These are phyloP conservation scores for Epichloe baconii DNA, from an alignment of 2,329 filamentous ascomycete genomes.

Conservation along the genomic window DNA sequence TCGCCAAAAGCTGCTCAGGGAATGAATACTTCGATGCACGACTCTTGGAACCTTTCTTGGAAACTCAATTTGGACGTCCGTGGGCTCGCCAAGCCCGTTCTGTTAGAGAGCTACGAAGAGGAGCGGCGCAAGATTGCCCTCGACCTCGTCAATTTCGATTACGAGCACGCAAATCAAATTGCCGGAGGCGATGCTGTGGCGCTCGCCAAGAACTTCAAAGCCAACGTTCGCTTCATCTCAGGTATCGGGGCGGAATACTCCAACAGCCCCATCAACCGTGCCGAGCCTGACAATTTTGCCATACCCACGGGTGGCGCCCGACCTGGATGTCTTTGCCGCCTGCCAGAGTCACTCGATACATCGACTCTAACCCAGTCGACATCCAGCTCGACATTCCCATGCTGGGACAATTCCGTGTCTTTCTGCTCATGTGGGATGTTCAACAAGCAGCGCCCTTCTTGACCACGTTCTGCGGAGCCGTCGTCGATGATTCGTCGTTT, in stretches of 20 bases:
- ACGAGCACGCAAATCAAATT: constrained; percentile 43
- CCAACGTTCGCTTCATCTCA: constrained; percentile 61
- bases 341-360: constrained; percentile 57
- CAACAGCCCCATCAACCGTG: constrained; percentile 37
- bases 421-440: constrained; percentile 55
- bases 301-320: constrained; percentile 35
- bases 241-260: constrained; percentile 53
- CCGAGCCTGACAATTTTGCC: constrained; percentile 20
- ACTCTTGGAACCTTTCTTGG: constrained; percentile 47
- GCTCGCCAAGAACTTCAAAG: constrained; percentile 54
- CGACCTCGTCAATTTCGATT: constrained; percentile 46
- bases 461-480: constrained; percentile 40
- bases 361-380: constrained; percentile 68
- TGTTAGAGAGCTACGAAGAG: constrained; percentile 48
- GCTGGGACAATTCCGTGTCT: constrained; percentile 64
- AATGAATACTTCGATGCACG: constrained; percentile 49
- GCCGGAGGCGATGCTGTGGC: constrained; percentile 49
- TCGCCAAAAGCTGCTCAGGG: constrained; percentile 60
- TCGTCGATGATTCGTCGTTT: constrained; percentile 38
- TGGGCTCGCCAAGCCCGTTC: constrained; percentile 37
- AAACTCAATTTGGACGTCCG: constrained; percentile 39
- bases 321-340: constrained; percentile 49
- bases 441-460: constrained; percentile 43
- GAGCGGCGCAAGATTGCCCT: constrained; percentile 50
- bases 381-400: constrained; percentile 67